Evolutionary conservation across 1,139 yeast genomes (phyloP).

Genomic region (Suhomyces terraborum): DNA sequence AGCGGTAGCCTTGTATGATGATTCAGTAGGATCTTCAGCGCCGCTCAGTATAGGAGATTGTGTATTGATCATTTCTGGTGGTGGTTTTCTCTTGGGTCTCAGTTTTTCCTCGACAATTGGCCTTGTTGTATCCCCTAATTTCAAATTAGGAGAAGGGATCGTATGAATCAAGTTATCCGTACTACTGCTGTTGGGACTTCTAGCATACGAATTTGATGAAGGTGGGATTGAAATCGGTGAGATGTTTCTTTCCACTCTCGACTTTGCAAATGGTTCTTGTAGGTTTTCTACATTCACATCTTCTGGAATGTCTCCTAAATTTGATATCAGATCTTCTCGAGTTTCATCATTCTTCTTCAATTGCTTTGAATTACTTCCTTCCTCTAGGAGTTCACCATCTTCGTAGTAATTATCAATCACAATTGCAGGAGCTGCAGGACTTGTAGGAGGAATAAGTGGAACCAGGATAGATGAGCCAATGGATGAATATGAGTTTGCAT

Average conservation of each 20-base stretch:
- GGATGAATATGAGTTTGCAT: conserved; percentile 19
- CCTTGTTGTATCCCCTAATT: conserved; percentile 5
- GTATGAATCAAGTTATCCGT: conserved; percentile 13
- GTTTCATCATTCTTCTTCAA: neutral
- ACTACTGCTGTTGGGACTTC: conserved; percentile 16
- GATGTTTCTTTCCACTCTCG: conserved; percentile 6
- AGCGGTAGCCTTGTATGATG: neutral
- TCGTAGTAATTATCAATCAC: conserved; percentile 14
- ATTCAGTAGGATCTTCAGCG: neutral
- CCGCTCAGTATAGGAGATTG: neutral
- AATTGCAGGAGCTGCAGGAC: conserved; percentile 18
- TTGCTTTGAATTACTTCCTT: neutral
- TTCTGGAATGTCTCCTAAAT: conserved; percentile 7
- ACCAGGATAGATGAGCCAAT: conserved; percentile 19
- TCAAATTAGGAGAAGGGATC: conserved; percentile 10
- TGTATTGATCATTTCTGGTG: conserved; percentile 18
- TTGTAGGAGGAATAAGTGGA: conserved; percentile 8
- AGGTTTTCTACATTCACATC: conserved; percentile 1
- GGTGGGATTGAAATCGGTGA: conserved; percentile 24
- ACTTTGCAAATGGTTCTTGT: conserved; percentile 7
- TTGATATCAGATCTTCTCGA: neutral
- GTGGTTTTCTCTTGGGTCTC: conserved; percentile 26
- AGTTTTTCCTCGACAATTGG: conserved; percentile 4
- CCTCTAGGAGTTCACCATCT: conserved; percentile 1
- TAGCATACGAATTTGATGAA: conserved; percentile 21